phyloP scores from a whole-genome alignment of 164 flowering plant genomes.

The Aristolochia contorta region DNA sequence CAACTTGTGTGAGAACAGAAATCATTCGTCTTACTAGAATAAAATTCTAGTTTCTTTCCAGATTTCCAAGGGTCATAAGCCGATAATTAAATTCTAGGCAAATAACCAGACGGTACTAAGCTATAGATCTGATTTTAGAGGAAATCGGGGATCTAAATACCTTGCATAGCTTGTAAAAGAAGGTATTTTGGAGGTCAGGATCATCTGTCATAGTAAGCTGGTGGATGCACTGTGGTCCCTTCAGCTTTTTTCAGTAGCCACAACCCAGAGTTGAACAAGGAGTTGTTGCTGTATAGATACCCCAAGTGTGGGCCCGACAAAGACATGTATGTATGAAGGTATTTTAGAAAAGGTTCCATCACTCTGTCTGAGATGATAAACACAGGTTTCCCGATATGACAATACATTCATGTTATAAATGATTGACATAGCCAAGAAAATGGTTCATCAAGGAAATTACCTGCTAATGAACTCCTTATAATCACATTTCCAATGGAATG shows the following conservation, averaged over 20 bases:
- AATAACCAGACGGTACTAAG: too few relatives aligned
- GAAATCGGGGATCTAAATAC: slow-evolving; percentile 19
- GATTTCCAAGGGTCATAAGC: too few relatives aligned
- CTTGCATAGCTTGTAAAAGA: slow-evolving; percentile 87
- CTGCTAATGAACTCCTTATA: slow-evolving; percentile 77
- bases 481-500: slow-evolving; percentile 97
- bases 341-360: slow-evolving; percentile 78
- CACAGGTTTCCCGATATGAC: not conserved
- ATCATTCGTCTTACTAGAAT: too few relatives aligned
- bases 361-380: slow-evolving; percentile 47
- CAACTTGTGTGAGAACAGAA: not conserved
- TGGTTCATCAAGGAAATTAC: slow-evolving; percentile 21
- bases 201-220: slow-evolving; percentile 94
- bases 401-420: slow-evolving; percentile 3
- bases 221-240: slow-evolving; percentile 79
- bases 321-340: slow-evolving; percentile 76
- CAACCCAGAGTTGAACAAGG: slow-evolving; percentile 90
- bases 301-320: slow-evolving; percentile 98
- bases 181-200: slow-evolving; percentile 79
- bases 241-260: slow-evolving; percentile 96
- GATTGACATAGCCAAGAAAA: slow-evolving; percentile 1
- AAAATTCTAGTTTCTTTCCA: too few relatives aligned
- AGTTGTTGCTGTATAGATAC: slow-evolving; percentile 89
- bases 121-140: too few relatives aligned
- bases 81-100: too few relatives aligned